Evolutionary conservation across 306 rosid species (phyloP), one percentile per base, ranked within the genome.

Genomic region (Ziziphus jujuba): DNA sequence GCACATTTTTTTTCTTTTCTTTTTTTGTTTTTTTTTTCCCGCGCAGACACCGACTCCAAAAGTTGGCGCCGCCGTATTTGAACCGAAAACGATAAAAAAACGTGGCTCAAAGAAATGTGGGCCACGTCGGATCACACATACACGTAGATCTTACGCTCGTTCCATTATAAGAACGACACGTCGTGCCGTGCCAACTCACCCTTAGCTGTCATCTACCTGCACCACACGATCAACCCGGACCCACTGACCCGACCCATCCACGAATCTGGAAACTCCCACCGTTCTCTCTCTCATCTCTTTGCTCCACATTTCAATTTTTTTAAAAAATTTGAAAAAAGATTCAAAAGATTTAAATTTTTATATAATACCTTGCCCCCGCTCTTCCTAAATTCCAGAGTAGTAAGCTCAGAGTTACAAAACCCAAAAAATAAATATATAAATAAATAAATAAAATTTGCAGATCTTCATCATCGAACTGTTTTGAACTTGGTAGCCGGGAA

Each of bases 41-140:
- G 92, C 92, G 81, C 84, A 76, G 76, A 61, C 79, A 76, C 70
- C 69, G 75, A 72, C 80, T 35, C 54, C 20, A 9, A 6, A 7
- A 4, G 40, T 56, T 57, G 7, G 66, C 74, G 77, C 85, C 85
- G 85, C 85, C 87, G 11, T 20, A 67, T 79, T 75, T 75, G 78
- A 80, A 77, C 24, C 33, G 33, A 17, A 19, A 23, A 17, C 4
- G 11, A 38, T 28, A 35, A 54, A 63, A 76, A 84, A 76, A 84
- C 80, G 78, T 76, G 77, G 68, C 59, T 20, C 59, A 0, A 50
- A n/a, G n/a, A n/a, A n/a, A 48, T 28, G 33, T 65, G 71, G 40
- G 56, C 77, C 64, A 62, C 63, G 59, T 61, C 51, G 12, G 23
- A 66, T 0, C 5, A 21, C 61, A 4, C 6, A 66, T 31, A 21